Conservation (phyloP, 1,284 basidiomycete species). For the Dichomitus squalens region DNA sequence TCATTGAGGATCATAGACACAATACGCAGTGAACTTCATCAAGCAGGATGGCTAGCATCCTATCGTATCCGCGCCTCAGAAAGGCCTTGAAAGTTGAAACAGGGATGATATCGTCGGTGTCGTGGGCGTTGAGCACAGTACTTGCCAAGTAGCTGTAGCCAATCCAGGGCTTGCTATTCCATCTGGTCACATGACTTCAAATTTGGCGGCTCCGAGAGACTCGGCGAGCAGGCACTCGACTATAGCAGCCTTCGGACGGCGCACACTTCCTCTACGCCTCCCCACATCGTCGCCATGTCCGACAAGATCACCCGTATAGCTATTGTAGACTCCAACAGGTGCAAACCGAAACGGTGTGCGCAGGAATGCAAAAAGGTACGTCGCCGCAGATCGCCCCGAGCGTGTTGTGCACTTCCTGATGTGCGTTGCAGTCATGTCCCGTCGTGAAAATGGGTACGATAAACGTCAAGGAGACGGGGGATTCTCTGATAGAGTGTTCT, state of each 20-base stretch:
- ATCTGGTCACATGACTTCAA: constrained; percentile 10
- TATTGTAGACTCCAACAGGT: constrained; percentile 91
- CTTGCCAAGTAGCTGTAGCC: background rate
- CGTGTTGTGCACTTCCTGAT: background rate
- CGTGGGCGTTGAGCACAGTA: too few relatives aligned
- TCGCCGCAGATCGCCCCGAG: constrained; percentile 6
- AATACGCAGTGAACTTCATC: too few relatives aligned
- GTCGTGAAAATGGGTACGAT: constrained; percentile 94
- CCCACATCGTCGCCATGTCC: constrained; percentile 33
- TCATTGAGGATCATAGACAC: too few relatives aligned
- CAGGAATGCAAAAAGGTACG: constrained; percentile 90
- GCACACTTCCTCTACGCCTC: background rate
- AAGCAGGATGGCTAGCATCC: too few relatives aligned
- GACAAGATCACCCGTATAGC: constrained; percentile 97
- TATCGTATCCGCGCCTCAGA: too few relatives aligned
- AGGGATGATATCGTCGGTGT: too few relatives aligned
- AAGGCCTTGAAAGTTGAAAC: too few relatives aligned
- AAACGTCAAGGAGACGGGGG: background rate
- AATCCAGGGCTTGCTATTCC: constrained; percentile 4
- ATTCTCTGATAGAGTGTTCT: constrained; percentile 1
- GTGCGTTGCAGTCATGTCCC: constrained; percentile 77
- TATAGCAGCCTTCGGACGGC: background rate
- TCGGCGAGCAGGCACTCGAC: background rate
- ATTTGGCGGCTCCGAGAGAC: constrained; percentile 14
- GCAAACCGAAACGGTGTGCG: constrained; percentile 91